These are phyloP conservation scores for Phaffia tasmanica DNA, from an alignment of 768 basidiomycete genomes.

Conservation along the genomic window DNA sequence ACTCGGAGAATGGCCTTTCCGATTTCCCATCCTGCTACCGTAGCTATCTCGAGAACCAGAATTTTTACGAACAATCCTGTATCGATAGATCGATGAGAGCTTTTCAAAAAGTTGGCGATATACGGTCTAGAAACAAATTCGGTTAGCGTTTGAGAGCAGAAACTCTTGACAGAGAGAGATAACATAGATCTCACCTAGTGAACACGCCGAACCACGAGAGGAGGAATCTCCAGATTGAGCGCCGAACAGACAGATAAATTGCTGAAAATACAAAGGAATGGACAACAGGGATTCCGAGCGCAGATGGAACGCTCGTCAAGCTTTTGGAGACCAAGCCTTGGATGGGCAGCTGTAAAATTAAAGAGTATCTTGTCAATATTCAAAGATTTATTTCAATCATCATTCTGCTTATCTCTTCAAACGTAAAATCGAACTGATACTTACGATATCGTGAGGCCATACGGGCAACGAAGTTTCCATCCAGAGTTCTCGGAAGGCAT, in stretches of 20 bases:
- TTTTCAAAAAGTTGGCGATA: constrained; percentile 22
- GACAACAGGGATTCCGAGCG: constrained; percentile 18
- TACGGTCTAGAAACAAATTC: constrained; percentile 12
- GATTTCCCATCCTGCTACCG: constrained; percentile 20
- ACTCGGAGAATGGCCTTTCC: constrained; percentile 15
- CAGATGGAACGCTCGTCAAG: constrained; percentile 11
- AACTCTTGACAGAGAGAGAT: background rate
- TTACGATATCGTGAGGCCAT: constrained; percentile 12
- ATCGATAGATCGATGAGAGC: constrained; percentile 9
- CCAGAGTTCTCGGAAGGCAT: constrained; percentile 19
- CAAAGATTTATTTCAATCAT: background rate
- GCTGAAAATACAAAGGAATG: constrained; percentile 20
- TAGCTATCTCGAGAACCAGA: constrained; percentile 13
- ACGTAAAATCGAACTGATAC: background rate
- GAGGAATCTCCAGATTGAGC: constrained; percentile 14
- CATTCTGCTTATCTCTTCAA: background rate
- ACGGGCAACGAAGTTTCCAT: constrained; percentile 11
- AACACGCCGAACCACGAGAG: constrained; percentile 23
- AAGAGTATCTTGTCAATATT: background rate
- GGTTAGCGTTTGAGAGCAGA: background rate
- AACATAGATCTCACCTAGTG: constrained; percentile 10
- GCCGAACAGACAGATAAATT: constrained; percentile 2
- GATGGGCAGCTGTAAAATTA: constrained; percentile 8
- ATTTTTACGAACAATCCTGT: constrained; percentile 7
- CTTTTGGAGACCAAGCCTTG: constrained; percentile 10